Evolutionary conservation across 331 rosid genomes (phyloP).

Genomic region (Saraca asoca): DNA sequence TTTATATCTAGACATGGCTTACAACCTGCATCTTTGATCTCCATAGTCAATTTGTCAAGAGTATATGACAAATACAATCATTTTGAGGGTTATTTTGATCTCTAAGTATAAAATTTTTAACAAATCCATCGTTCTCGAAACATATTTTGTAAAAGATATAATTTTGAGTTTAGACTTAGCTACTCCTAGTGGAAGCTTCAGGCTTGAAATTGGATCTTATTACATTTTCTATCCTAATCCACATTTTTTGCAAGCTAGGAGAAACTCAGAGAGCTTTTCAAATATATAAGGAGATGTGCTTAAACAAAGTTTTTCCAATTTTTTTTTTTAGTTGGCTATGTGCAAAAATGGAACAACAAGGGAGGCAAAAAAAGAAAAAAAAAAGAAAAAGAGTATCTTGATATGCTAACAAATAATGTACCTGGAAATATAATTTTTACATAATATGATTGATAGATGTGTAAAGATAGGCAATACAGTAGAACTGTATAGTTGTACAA

Average conservation of each 20-base stretch:
- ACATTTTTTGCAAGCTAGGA: conserved; percentile 56
- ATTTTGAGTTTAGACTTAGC: no score
- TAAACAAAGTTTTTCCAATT: conserved; percentile 44
- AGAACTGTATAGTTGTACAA: conserved; percentile 43
- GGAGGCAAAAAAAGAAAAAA: conserved; percentile 53
- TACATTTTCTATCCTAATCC: conserved; percentile 51
- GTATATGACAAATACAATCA: no score
- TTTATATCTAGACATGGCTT: no score
- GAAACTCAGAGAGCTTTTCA: conserved; percentile 43
- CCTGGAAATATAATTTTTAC: conserved; percentile 42
- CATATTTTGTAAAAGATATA: no score
- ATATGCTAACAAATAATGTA: conserved; percentile 22
- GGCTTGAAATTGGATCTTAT: conserved; percentile 46
- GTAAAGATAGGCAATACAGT: conserved; percentile 39
- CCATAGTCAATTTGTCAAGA: no score
- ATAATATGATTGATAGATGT: conserved; percentile 53
- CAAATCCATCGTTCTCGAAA: no score
- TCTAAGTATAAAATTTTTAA: no score
- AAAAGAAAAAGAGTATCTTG: no score
- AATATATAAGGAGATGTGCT: conserved; percentile 50
- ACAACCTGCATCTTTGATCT: no score
- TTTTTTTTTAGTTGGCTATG: conserved; percentile 44
- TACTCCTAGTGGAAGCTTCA: conserved; percentile 47
- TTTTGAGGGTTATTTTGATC: no score
- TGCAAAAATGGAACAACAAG: conserved; percentile 40